Percentiles rank a stretch among this genome's conserved stretches.
Evolutionary conservation across 805 yeast genomes (phyloP).

Genomic region (Candida bentonensis): DNA sequence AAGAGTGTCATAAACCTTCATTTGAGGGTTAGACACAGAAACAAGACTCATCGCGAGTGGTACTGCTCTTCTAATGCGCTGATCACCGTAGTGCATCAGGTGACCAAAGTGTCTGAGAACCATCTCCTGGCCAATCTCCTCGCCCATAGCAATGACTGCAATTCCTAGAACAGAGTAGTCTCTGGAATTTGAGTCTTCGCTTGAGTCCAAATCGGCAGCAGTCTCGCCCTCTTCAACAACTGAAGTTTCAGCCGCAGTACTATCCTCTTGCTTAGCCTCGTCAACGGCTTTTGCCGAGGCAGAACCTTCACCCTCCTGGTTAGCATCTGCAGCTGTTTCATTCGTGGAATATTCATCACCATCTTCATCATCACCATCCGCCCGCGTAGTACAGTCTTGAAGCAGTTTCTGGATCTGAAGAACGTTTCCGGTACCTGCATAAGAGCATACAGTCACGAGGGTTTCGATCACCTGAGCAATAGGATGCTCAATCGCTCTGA

Average conservation of each 20-base stretch:
- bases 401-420: constrained; percentile 82
- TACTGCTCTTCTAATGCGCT: constrained; percentile 80
- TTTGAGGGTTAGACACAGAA: constrained; percentile 86
- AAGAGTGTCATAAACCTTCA: constrained; percentile 91
- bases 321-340: constrained; percentile 17
- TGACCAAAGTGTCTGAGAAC: constrained; percentile 93
- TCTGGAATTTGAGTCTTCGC: constrained; percentile 3
- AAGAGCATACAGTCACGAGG: constrained; percentile 82
- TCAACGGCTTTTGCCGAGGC: constrained; percentile 4
- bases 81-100: constrained; percentile 93
- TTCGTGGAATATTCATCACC: constrained; percentile 22
- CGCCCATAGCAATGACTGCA: constrained; percentile 94
- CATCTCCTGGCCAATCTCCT: constrained; percentile 96
- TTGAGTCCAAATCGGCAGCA: not conserved
- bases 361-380: constrained; percentile 49
- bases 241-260: not conserved
- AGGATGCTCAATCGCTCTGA: constrained; percentile 92
- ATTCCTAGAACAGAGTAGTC: constrained; percentile 91
- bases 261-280: not conserved
- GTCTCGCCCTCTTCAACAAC: constrained; percentile 10
- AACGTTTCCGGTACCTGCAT: constrained; percentile 96
- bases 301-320: constrained; percentile 21
- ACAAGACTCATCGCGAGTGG: constrained; percentile 97
- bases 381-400: constrained; percentile 62
- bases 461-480: constrained; percentile 80